Base-by-base conservation (phyloP, 495 filamentous ascomycete species). In the Penicillium pulvis region DNA sequence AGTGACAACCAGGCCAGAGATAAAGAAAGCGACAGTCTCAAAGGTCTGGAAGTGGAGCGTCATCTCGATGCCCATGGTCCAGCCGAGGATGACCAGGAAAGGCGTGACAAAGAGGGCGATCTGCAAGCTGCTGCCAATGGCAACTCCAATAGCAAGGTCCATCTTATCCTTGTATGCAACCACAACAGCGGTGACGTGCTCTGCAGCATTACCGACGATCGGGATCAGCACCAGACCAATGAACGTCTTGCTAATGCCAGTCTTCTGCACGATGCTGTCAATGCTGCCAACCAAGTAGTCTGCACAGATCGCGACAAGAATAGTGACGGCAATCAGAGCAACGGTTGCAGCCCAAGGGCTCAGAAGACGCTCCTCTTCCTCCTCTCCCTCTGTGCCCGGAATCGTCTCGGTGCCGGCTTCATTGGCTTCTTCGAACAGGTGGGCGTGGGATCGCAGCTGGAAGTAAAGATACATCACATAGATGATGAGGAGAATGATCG, bases 131-230 rank as follows among this genome's bases (percentile, higher is more conserved):
- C 87, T 91, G 35, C 93, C 93, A 59, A 98, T 92, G 9, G 93
- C 94, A 23, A 97, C 93, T 17, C 90, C 90, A 75, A 98, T 90
- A 17, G 93, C 93, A 16, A 98, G 82, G 64, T 97, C 92, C 94
- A 98, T 98, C 82, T 98, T 98, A 73, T 95, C 83, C 77, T 96
- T 96, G 66, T 88, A 83, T 0, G 94, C 90, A 42, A 97, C 93
- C 30, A 97, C 88, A 41, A 92, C 87, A 12, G 94, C 94, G 8
- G 94, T 97, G 41, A 96, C 93, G 71, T 98, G 94, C 75, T 98
- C 94, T 9, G 94, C 94, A 2, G 94, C 94, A 66, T 98, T 98
- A 57, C 94, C 94, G 35, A 98, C 94, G 68, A 98, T 97, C 26
- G 94, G 94, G 44, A 98, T 89, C 36, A 98, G 81, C 59, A 98